Evolutionary conservation across 768 basidiomycete genomes (phyloP).

Genomic region (Mycena kentingensis): DNA sequence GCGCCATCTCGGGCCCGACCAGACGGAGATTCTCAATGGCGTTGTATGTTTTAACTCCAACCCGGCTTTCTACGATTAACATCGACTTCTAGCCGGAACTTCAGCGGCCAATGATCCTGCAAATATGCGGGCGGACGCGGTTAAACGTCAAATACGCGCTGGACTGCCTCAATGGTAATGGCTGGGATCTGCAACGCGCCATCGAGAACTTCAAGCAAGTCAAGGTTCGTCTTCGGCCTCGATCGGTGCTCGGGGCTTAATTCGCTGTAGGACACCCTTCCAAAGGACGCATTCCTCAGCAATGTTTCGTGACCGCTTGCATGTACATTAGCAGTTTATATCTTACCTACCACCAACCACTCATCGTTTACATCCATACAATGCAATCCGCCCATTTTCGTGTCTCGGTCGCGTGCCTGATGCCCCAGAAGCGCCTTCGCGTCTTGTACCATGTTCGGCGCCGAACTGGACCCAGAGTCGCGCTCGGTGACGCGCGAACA

Average conservation of each 20-base stretch:
- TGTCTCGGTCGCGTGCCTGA: too few species aligned
- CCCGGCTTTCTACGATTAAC: slow-evolving; percentile 13
- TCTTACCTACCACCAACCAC: slow-evolving; percentile 1
- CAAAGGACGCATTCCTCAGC: neutral
- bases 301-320: neutral
- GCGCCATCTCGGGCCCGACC: slow-evolving; percentile 40
- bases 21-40: slow-evolving; percentile 52
- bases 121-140: slow-evolving; percentile 71
- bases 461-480: too few species aligned
- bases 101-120: slow-evolving; percentile 69
- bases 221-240: slow-evolving; percentile 56
- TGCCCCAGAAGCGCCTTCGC: too few species aligned
- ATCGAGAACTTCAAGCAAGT: slow-evolving; percentile 86
- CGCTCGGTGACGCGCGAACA: too few species aligned
- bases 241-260: neutral
- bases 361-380: neutral
- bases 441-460: too few species aligned
- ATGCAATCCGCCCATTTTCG: neutral
- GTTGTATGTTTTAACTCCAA: slow-evolving; percentile 54
- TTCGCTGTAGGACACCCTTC: neutral
- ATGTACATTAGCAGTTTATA: neutral
- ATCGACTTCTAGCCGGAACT: slow-evolving; percentile 55
- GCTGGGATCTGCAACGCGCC: slow-evolving; percentile 81
- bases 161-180: slow-evolving; percentile 85
- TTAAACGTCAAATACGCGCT: slow-evolving; percentile 78